phyloP scores from a whole-genome alignment of 331 rosid genomes.

The Ulmus americana region DNA sequence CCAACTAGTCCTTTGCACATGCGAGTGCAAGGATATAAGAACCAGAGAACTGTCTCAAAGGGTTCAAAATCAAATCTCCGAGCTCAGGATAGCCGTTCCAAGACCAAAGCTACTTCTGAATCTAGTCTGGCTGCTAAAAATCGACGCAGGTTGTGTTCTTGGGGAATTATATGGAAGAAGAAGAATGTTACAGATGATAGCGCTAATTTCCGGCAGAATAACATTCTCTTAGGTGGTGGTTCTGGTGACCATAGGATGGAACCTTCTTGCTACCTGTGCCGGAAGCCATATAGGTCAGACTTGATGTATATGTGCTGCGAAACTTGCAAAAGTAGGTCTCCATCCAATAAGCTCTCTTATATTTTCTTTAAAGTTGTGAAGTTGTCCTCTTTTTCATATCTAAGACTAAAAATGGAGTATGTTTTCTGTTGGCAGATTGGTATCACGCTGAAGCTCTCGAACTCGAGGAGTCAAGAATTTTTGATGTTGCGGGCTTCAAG shows the following conservation, averaged over 20 bases:
- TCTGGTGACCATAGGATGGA: conserved; percentile 26
- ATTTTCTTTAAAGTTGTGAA: not conserved
- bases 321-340: conserved; percentile 66
- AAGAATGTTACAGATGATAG: conserved; percentile 40
- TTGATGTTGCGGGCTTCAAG: conserved; percentile 65
- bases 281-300: conserved; percentile 58
- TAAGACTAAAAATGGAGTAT: not conserved
- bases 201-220: conserved; percentile 49
- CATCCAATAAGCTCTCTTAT: not conserved
- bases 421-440: conserved; percentile 64
- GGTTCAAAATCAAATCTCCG: conserved; percentile 39
- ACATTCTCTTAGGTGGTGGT: conserved; percentile 61
- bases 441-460: conserved; percentile 91
- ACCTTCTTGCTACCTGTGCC: conserved; percentile 73
- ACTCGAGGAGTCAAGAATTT: conserved; percentile 70
- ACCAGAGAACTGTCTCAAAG: conserved; percentile 36
- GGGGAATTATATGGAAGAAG: conserved; percentile 93
- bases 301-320: conserved; percentile 78
- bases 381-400: conserved; percentile 1
- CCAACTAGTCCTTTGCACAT: conserved; percentile 69
- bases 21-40: conserved; percentile 45
- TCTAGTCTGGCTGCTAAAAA: conserved; percentile 36
- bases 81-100: conserved; percentile 33
- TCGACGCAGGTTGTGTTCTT: conserved; percentile 44
- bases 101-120: conserved; percentile 36